These are phyloP conservation scores for Penicillium decumbens DNA, from an alignment of 2,329 filamentous ascomycete species.

Conservation along the genomic window DNA sequence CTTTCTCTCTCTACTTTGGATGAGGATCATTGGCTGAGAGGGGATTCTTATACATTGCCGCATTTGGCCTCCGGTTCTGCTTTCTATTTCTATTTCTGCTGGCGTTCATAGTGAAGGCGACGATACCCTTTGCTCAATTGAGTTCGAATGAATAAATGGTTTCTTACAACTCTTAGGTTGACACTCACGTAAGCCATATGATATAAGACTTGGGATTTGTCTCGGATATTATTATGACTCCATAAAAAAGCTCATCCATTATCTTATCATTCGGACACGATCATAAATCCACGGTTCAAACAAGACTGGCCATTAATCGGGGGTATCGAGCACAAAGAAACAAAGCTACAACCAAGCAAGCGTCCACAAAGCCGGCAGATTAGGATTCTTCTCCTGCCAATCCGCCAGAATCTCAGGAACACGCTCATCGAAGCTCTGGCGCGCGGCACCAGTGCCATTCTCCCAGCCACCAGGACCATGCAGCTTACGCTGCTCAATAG, in stretches of 20 bases:
- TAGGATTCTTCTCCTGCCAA: conserved; percentile 95
- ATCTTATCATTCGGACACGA: background rate
- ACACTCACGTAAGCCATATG: background rate
- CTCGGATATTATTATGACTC: no score
- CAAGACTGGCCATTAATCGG: conserved; percentile 1
- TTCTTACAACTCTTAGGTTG: background rate
- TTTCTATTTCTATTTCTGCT: background rate
- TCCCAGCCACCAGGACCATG: conserved; percentile 65
- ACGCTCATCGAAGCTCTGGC: conserved; percentile 80
- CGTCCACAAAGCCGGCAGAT: conserved; percentile 87
- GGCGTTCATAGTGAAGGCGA: background rate
- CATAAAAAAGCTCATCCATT: background rate
- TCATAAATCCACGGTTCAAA: background rate
- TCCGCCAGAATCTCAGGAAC: conserved; percentile 86
- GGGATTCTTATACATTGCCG: no score
- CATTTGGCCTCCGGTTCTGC: no score
- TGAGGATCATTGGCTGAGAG: no score
- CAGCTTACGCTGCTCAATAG: conserved; percentile 67
- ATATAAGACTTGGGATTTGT: background rate
- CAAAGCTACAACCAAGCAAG: conserved; percentile 75
- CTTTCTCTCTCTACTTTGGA: no score
- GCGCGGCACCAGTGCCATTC: conserved; percentile 59
- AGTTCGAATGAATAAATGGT: background rate
- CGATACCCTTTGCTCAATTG: background rate
- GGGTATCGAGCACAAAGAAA: conserved; percentile 18